Percentiles rank a stretch among this genome's conserved stretches.
These are phyloP conservation scores for Citropsis articulata DNA, from an alignment of 345 rosid species.

Conservation along the genomic window DNA sequence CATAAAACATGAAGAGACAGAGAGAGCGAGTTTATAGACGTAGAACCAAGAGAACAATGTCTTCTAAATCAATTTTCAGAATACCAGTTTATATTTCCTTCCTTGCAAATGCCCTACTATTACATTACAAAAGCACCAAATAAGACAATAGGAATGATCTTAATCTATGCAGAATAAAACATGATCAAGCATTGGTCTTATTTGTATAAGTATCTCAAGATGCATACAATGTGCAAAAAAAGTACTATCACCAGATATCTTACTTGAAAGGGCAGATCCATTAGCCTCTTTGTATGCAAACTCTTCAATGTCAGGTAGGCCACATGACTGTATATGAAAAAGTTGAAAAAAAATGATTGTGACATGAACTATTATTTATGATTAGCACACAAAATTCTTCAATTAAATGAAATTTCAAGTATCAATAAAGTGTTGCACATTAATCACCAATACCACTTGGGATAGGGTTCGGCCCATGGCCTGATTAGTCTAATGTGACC, in stretches of 20 bases:
- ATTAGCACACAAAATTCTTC: neutral
- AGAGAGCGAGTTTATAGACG: neutral
- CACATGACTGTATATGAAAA: conserved; percentile 32
- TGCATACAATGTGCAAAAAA: neutral
- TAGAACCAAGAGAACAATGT: neutral
- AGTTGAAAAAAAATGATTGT: neutral
- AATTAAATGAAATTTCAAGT: neutral
- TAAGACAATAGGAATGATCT: neutral
- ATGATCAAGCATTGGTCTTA: neutral
- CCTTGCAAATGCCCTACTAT: neutral
- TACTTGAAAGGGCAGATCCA: conserved; percentile 35
- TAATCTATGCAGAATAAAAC: neutral
- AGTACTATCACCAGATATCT: conserved; percentile 15
- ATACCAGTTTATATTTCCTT: neutral
- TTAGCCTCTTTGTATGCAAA: conserved; percentile 48
- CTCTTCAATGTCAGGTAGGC: conserved; percentile 74
- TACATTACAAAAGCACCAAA: neutral
- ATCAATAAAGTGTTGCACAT: neutral
- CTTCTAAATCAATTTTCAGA: neutral
- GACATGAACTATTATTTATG: neutral
- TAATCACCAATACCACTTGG: neutral
- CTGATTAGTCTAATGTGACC: neutral
- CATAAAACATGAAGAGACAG: neutral
- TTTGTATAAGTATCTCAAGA: neutral
- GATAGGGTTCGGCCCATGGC: neutral